Conservation (phyloP, 495 filamentous ascomycete species). For the Aspergillus mulundensis region DNA sequence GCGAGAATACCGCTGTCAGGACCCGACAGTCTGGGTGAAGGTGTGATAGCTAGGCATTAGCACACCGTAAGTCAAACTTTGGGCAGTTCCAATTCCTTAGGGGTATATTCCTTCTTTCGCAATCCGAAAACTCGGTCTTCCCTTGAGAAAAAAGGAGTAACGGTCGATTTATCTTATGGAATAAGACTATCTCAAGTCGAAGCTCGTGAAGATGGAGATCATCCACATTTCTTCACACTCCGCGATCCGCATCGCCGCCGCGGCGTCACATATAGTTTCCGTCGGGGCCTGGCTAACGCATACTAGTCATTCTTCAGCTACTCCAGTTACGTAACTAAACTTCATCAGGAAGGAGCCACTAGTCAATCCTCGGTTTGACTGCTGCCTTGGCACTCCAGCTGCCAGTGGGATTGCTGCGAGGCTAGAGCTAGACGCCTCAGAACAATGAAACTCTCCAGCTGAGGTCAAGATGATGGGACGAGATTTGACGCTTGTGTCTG, state of each 20-base stretch:
- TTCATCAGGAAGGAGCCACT: constrained; percentile 7
- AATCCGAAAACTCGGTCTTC: neutral
- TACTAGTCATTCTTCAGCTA: constrained; percentile 1
- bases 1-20: constrained; percentile 17
- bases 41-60: constrained; percentile 29
- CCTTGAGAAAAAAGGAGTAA: neutral
- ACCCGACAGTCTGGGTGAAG: constrained; percentile 27
- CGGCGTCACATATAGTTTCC: neutral
- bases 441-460: neutral
- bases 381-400: constrained; percentile 2
- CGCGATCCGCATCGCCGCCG: neutral
- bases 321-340: constrained; percentile 7
- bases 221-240: neutral
- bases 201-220: neutral
- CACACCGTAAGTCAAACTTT: constrained; percentile 13
- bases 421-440: neutral
- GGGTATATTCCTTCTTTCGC: constrained; percentile 6
- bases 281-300: neutral
- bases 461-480: neutral
- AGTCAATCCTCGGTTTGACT: neutral
- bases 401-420: neutral
- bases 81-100: constrained; percentile 15
- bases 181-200: too few species aligned
- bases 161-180: too few species aligned
- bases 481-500: constrained; percentile 6